Percentiles rank a stretch among this genome's conserved stretches.
Evolutionary conservation across 1,284 basidiomycete species (phyloP).

Genomic region (Neolentinus lepideus): DNA sequence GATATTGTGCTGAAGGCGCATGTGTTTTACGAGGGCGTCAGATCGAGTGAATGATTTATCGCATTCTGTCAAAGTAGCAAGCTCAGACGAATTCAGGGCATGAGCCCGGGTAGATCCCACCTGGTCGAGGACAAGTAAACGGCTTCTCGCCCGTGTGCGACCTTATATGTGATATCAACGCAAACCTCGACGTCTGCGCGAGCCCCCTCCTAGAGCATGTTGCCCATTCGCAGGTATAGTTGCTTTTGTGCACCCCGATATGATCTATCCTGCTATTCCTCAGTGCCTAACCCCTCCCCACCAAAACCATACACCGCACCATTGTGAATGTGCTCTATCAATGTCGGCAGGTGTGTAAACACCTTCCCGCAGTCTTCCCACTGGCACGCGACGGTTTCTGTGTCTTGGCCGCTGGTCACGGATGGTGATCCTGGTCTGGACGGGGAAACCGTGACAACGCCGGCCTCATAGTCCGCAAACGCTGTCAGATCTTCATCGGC

Average conservation of each 20-base stretch:
- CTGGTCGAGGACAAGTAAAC: slow-evolving; percentile 76
- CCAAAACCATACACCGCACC: slow-evolving; percentile 38
- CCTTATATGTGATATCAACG: slow-evolving; percentile 79
- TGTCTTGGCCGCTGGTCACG: background rate
- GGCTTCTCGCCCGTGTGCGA: slow-evolving; percentile 93
- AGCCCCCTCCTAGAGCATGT: slow-evolving; percentile 75
- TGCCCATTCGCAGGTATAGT: slow-evolving; percentile 86
- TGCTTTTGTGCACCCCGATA: slow-evolving; percentile 81
- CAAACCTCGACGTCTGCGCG: slow-evolving; percentile 81
- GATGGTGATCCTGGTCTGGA: slow-evolving; percentile 2
- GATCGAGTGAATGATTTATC: slow-evolving; percentile 92
- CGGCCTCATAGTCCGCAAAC: background rate
- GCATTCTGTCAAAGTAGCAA: slow-evolving; percentile 52
- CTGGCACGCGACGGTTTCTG: slow-evolving; percentile 57
- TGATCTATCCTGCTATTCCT: slow-evolving; percentile 40
- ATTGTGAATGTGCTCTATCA: slow-evolving; percentile 76
- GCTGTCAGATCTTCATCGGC: background rate
- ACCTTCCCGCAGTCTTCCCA: slow-evolving; percentile 75
- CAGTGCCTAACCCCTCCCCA: background rate
- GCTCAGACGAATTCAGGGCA: background rate
- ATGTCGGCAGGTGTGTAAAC: slow-evolving; percentile 61
- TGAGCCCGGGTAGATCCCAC: slow-evolving; percentile 30
- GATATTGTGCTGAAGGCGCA: slow-evolving; percentile 82
- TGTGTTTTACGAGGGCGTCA: slow-evolving; percentile 87
- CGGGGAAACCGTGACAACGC: background rate